These are phyloP conservation scores for Melanomma pulvis-pyrius DNA, from an alignment of 495 filamentous ascomycete species.

Conservation along the genomic window DNA sequence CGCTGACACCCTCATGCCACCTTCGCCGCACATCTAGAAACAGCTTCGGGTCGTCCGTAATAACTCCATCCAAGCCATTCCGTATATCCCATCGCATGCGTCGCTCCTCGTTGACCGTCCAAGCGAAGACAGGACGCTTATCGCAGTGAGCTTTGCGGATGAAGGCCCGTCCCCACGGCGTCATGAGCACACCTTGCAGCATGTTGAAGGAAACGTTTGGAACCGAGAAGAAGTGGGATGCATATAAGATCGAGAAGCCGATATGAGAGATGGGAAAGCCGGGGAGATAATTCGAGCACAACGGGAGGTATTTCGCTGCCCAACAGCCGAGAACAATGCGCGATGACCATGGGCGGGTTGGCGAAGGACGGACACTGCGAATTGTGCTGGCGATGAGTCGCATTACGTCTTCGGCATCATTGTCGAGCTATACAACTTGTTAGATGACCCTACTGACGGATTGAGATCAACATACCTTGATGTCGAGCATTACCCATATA, in stretches of 20 bases:
- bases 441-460: background rate
- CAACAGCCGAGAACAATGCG: slow-evolving; percentile 80
- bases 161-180: slow-evolving; percentile 65
- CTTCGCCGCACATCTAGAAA: slow-evolving; percentile 52
- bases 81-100: slow-evolving; percentile 75
- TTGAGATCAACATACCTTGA: slow-evolving; percentile 63
- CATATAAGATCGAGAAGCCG: slow-evolving; percentile 68
- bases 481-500: slow-evolving; percentile 83
- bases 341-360: slow-evolving; percentile 62
- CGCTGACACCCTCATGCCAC: slow-evolving; percentile 39
- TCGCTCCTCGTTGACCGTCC: slow-evolving; percentile 79
- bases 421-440: slow-evolving; percentile 57
- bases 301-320: slow-evolving; percentile 67
- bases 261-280: slow-evolving; percentile 71
- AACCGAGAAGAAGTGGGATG: slow-evolving; percentile 65
- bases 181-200: slow-evolving; percentile 64
- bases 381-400: slow-evolving; percentile 64
- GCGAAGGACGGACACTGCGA: slow-evolving; percentile 50
- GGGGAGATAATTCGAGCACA: slow-evolving; percentile 64
- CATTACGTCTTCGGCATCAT: slow-evolving; percentile 72
- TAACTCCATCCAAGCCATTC: slow-evolving; percentile 57
- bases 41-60: slow-evolving; percentile 59
- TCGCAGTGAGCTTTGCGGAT: slow-evolving; percentile 58
- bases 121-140: slow-evolving; percentile 66
- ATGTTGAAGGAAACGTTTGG: slow-evolving; percentile 75